Evolutionary conservation across 2,329 filamentous ascomycete species (phyloP), one percentile per base, ranked within the genome.

Genomic region (Colletotrichum somersetense): DNA sequence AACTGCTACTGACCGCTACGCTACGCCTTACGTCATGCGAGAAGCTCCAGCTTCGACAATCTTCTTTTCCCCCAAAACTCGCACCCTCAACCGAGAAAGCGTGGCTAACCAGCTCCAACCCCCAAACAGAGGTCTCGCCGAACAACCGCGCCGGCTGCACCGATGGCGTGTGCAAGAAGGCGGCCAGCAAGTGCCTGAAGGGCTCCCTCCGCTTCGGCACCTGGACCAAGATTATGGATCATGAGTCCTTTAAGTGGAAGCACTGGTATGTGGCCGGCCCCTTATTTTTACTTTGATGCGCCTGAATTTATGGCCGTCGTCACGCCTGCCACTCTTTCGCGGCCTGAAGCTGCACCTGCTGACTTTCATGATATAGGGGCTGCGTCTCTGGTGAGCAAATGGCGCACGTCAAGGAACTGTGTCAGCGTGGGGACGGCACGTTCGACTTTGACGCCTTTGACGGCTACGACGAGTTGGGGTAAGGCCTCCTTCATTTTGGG

Each of bases 301-400:
- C 38, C 26, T 26, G 33, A 20, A 35, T 40, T 40, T 5, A 30
- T 30, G 10, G 40, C 52, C 35, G 18, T 30, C 46, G 23, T 38
- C 40, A 56, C 55, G 5, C 56, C 59, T 14, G 66, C n/a, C 35
- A 33, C 61, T 14, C 12, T 2, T 14, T 5, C 3, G 10, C 14
- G 18, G 46, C 56, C 56, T 52, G 30, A 30, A 66, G 5, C 12
- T 33, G 14, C 12, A 14, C 16, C 23, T 53, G 8, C 53, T 58
- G 16, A n/a, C 62, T 57, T 40, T 18, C 55, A 30, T 53, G 42
- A 38, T 58, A 26, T 62, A 97, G 95, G 95, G 95, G 96, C 40
- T 98, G 96, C 77, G 89, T 95, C 46, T 97, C 94, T 20, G 95
- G 95, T 30, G 86, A 87, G 66, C 89, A 94, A 77, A 84, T 98